Conservation (phyloP, 2,329 filamentous ascomycete genomes). For the Colletotrichum scovillei region DNA sequence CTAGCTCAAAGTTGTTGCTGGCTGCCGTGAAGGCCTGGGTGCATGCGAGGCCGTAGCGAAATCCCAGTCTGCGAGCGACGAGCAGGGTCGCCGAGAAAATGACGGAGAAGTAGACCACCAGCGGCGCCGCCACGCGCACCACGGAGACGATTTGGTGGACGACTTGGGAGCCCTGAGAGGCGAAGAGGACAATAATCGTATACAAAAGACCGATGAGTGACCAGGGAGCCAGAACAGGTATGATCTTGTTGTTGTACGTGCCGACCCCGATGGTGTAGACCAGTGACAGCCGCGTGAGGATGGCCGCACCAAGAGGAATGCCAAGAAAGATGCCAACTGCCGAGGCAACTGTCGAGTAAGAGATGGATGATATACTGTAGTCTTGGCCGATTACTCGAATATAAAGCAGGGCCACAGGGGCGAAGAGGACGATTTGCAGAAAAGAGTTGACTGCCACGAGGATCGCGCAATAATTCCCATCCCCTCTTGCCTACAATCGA, state of each 20-base stretch:
- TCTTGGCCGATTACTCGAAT: slow-evolving; percentile 74
- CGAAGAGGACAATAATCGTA: slow-evolving; percentile 88
- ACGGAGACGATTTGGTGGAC: slow-evolving; percentile 88
- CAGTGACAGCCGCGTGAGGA: slow-evolving; percentile 77
- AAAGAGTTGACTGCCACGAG: slow-evolving; percentile 81
- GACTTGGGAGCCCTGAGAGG: slow-evolving; percentile 80
- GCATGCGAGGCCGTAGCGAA: slow-evolving; percentile 75
- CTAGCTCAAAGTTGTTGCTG: slow-evolving; percentile 94
- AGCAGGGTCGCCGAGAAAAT: slow-evolving; percentile 79
- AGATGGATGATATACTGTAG: slow-evolving; percentile 50
- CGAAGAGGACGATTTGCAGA: slow-evolving; percentile 79
- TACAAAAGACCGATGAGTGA: slow-evolving; percentile 87
- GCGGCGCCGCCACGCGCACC: slow-evolving; percentile 81
- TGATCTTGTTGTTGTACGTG: slow-evolving; percentile 76
- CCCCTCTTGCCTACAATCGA: slow-evolving; percentile 69
- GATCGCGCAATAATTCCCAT: slow-evolving; percentile 85
- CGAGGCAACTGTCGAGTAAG: slow-evolving; percentile 77
- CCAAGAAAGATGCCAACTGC: slow-evolving; percentile 88
- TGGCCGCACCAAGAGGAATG: slow-evolving; percentile 82
- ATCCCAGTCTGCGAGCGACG: slow-evolving; percentile 73
- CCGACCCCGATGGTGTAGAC: slow-evolving; percentile 62
- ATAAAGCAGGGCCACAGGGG: slow-evolving; percentile 76
- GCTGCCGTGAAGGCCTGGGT: slow-evolving; percentile 91
- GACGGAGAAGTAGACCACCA: slow-evolving; percentile 83
- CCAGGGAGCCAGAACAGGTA: slow-evolving; percentile 77